phyloP scores from a whole-genome alignment of 1,139 yeast genomes.

The Yamadazyma conglobata region DNA sequence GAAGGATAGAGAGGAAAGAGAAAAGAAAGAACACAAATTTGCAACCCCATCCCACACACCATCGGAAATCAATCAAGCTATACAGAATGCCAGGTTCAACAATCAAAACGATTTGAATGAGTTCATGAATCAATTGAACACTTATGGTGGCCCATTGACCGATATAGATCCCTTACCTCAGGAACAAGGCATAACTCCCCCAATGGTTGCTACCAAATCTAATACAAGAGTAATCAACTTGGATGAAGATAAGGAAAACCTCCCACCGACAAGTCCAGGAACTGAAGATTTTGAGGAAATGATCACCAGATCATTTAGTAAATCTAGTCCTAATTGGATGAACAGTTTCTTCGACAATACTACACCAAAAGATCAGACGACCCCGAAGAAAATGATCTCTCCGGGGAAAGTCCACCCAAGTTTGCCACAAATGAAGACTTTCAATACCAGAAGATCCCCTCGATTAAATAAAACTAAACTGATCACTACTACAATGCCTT shows the following conservation, averaged over 20 bases:
- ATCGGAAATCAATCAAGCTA: constrained; percentile 42
- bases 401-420: constrained; percentile 20
- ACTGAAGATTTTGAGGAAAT: constrained; percentile 37
- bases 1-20: constrained; percentile 12
- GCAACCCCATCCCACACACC: constrained; percentile 46
- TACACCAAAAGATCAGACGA: constrained; percentile 43
- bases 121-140: constrained; percentile 46
- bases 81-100: constrained; percentile 22
- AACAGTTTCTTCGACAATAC: constrained; percentile 33
- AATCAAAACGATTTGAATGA: constrained; percentile 44
- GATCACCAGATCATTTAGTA: constrained; percentile 36
- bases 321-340: constrained; percentile 40
- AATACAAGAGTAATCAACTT: constrained; percentile 45
- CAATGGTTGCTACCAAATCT: constrained; percentile 48
- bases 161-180: constrained; percentile 51
- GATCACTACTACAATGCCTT: constrained; percentile 38
- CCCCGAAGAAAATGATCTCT: constrained; percentile 1
- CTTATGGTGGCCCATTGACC: constrained; percentile 52
- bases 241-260: constrained; percentile 44
- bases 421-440: constrained; percentile 30
- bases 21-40: constrained; percentile 22
- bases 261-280: constrained; percentile 25
- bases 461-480: constrained; percentile 20
- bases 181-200: constrained; percentile 40
- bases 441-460: constrained; percentile 24